Base-by-base conservation (phyloP, 1,139 yeast genomes). In the Pichia sp. region DNA sequence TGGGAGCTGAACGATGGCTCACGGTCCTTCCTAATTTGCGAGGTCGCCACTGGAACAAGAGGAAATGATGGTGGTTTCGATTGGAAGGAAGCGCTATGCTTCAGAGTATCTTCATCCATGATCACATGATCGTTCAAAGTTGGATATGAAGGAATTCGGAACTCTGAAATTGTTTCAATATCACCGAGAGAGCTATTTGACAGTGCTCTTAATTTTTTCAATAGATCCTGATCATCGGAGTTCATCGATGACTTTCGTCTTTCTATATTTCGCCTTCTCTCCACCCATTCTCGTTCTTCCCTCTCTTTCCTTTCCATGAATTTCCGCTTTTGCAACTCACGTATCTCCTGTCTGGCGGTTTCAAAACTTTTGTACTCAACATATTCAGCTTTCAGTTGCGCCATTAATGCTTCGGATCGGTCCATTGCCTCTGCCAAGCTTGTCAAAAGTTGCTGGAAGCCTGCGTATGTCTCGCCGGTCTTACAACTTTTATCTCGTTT, bases 371-470 rank as follows among this genome's bases (percentile, higher is more conserved):
- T 16, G 35, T 54, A 61, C 4, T 46, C 49, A 6, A 52, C 51
- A 32, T 59, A 52, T 32, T 57, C 56, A 32, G 54, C 56, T 27
- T 56, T 57, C 14, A 69, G 44, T 1, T 55, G 46, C 12, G 42
- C 41, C 42, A 63, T 60, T 25, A 69, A 50, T 34, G 49, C 47
- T 42, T 67, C 72, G 41, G 65, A 60, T 25, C 60, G 57, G 14
- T 52, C 50, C 54, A 70, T 53, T 2, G 67, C 61, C 1, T 42
- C 44, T 3, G 63, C 57, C 18, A 62, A 48, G 29, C 45, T 47
- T 5, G 41, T 35, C 26, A 49, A 44, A 24, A 58, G 31, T 6
- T 40, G 27, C 13, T 41, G 22, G 33, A 54, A 58, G 20, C 45
- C 48, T 14, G 33, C 16, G 33, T 56, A 52, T 9, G 47, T 13